Conservation (phyloP, 2,329 filamentous ascomycete genomes). For the Nemania serpens region DNA sequence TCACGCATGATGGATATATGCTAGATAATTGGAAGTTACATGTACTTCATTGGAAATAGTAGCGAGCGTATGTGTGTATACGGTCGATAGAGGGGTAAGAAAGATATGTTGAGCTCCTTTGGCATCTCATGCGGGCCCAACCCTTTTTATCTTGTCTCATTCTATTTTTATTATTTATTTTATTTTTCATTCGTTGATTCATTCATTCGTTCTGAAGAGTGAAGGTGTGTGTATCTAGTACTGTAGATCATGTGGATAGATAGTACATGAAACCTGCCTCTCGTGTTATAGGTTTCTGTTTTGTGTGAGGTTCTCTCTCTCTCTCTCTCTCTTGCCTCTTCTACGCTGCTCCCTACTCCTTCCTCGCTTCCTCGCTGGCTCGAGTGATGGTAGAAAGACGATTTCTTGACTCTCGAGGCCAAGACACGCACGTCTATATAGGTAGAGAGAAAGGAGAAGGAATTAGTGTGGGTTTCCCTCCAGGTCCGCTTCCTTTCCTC, state of each 20-base stretch:
- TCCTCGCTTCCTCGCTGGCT: background rate
- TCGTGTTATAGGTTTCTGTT: background rate
- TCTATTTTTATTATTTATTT: background rate
- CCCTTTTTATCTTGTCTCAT: background rate
- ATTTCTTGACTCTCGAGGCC: background rate
- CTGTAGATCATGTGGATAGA: background rate
- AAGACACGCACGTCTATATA: background rate
- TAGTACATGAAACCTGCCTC: background rate
- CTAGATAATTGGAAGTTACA: no score
- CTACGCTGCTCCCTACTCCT: background rate
- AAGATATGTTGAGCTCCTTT: no score
- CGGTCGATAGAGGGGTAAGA: no score
- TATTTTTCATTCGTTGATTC: background rate
- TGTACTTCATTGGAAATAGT: no score
- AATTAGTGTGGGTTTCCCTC: background rate
- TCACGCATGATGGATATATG: no score
- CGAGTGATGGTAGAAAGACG: background rate
- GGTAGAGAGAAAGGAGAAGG: no score
- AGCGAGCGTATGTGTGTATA: no score
- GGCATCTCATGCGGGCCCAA: no score
- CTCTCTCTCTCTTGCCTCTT: background rate
- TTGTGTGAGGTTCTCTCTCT: background rate
- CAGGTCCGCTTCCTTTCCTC: background rate
- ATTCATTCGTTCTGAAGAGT: background rate
- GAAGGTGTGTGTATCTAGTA: background rate